These are phyloP conservation scores for Cladosporium sp. DNA, from an alignment of 2,329 filamentous ascomycete genomes.

Conservation along the genomic window DNA sequence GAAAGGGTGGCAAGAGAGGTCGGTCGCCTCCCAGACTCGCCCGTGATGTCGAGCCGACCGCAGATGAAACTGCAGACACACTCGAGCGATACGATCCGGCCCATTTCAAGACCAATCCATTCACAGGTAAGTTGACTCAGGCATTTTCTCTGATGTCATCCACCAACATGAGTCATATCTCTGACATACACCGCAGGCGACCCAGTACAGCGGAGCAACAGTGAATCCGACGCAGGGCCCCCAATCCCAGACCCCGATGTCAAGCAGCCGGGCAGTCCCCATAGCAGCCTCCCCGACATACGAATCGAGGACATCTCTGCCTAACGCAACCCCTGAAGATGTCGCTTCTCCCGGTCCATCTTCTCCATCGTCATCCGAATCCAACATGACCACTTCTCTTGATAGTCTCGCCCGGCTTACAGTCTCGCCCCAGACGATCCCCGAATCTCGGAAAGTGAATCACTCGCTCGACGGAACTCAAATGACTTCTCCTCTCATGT, in stretches of 20 bases:
- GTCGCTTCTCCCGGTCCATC: conserved; percentile 13
- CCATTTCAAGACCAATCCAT: conserved; percentile 26
- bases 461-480: conserved; percentile 16
- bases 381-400: conserved; percentile 22
- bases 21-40: conserved; percentile 25
- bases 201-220: conserved; percentile 18
- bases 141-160: no score
- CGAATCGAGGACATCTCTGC: conserved; percentile 27
- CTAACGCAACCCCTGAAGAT: conserved; percentile 14
- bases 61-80: conserved; percentile 26
- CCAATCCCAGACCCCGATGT: conserved; percentile 10
- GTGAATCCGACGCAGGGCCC: conserved; percentile 14
- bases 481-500: conserved; percentile 19
- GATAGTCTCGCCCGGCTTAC: conserved; percentile 25
- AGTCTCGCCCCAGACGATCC: conserved; percentile 28
- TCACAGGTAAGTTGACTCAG: conserved; percentile 24
- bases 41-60: conserved; percentile 22
- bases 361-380: conserved; percentile 19
- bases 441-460: conserved; percentile 21
- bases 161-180: background rate
- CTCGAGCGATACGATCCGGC: conserved; percentile 16
- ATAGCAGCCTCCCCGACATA: conserved; percentile 27
- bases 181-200: conserved; percentile 20
- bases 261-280: conserved; percentile 18
- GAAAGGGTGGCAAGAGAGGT: conserved; percentile 13